Conservation (phyloP, 2,329 filamentous ascomycete genomes). For the Pyrenochaeta sp. region DNA sequence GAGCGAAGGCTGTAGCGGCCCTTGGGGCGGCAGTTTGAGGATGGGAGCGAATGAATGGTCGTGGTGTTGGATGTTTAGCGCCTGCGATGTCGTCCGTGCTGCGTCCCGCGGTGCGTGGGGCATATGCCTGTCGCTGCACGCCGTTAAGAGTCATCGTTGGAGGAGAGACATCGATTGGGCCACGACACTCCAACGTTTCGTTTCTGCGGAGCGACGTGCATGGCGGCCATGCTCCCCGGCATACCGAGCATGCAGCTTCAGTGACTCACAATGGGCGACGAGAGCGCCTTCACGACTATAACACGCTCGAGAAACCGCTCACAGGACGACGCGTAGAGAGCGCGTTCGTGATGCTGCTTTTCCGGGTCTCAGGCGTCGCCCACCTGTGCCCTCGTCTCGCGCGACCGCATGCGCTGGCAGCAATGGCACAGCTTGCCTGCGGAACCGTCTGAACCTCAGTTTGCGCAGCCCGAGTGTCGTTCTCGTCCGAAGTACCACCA, state of each 20-base stretch:
- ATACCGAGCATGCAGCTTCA: constrained; percentile 31
- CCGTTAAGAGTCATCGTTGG: constrained; percentile 44
- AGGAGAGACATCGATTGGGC: constrained; percentile 37
- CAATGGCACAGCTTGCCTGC: constrained; percentile 10
- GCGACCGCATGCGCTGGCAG: constrained; percentile 15
- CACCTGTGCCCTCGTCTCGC: constrained; percentile 30
- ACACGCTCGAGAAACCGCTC: constrained; percentile 43
- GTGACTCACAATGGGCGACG: constrained; percentile 49
- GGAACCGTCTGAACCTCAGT: constrained; percentile 33
- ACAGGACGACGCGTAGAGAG: constrained; percentile 37
- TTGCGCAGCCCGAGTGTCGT: constrained; percentile 28
- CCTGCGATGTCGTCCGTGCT: constrained; percentile 34
- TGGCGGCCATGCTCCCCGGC: constrained; percentile 18
- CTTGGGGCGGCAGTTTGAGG: constrained; percentile 45
- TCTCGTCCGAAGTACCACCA: constrained; percentile 16
- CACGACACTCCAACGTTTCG: constrained; percentile 42
- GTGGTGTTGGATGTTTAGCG: constrained; percentile 42
- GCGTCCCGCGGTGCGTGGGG: constrained; percentile 25
- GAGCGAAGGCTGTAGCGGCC: constrained; percentile 7
- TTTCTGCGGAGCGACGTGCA: constrained; percentile 38
- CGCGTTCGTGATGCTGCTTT: constrained; percentile 36
- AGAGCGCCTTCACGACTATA: constrained; percentile 46
- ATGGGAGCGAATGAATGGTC: constrained; percentile 41
- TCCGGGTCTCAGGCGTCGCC: constrained; percentile 44
- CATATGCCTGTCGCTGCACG: constrained; percentile 23